Conservation (phyloP, 1,284 basidiomycete species). For the Fomitopsis betulina region DNA sequence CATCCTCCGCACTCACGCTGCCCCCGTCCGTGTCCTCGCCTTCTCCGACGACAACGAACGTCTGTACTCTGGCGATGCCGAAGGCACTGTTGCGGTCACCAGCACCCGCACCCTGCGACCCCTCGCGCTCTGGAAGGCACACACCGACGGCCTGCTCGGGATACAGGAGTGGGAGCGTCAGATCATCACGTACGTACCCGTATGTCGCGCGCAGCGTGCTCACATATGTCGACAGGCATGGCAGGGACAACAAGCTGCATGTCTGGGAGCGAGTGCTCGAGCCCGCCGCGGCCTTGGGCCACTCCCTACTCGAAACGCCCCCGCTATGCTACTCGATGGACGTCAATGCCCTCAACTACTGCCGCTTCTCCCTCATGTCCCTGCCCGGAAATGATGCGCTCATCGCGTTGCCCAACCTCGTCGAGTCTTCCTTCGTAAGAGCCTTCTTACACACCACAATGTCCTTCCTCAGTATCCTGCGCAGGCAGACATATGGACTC, state of each 20-base stretch:
- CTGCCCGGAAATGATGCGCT: conserved; percentile 36
- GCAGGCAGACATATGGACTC: conserved; percentile 77
- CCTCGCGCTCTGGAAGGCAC: conserved; percentile 72
- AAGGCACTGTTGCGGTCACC: conserved; percentile 68
- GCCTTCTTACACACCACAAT: not conserved
- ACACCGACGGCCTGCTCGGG: conserved; percentile 70
- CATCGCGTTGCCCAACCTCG: conserved; percentile 79
- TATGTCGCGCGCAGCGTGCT: not conserved
- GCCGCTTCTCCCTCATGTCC: conserved; percentile 64
- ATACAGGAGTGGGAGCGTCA: conserved; percentile 65
- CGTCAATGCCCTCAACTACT: conserved; percentile 88
- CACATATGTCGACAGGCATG: conserved; percentile 52
- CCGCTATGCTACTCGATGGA: conserved; percentile 63
- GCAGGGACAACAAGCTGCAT: conserved; percentile 79
- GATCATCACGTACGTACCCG: conserved; percentile 64
- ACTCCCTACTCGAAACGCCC: conserved; percentile 50
- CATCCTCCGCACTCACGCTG: conserved; percentile 68
- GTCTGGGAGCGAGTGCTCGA: conserved; percentile 57
- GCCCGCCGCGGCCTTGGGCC: conserved; percentile 41
- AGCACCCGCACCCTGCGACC: conserved; percentile 71
- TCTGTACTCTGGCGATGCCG: conserved; percentile 78
- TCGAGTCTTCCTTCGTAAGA: conserved; percentile 80
- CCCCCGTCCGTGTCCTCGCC: conserved; percentile 51
- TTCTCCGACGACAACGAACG: conserved; percentile 69
- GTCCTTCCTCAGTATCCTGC: not conserved